These are phyloP conservation scores for Fusarium oligoseptatum DNA, from an alignment of 2,329 filamentous ascomycete species.

Conservation along the genomic window DNA sequence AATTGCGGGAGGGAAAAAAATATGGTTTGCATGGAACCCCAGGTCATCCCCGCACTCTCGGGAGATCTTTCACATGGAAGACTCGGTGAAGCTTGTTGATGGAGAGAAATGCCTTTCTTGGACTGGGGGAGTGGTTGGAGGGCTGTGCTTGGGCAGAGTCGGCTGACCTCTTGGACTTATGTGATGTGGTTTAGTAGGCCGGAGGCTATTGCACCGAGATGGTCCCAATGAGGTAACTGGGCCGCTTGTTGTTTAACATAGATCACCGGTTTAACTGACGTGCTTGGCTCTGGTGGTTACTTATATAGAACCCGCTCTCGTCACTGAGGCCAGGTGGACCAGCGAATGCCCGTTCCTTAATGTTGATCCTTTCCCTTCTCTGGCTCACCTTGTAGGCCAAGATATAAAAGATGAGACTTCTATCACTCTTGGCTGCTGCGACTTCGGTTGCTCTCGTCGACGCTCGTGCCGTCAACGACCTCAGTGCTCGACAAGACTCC, in stretches of 20 bases:
- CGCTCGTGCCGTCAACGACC: slow-evolving; percentile 14
- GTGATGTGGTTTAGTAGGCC: background rate
- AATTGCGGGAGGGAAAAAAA: slow-evolving; percentile 1
- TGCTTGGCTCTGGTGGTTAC: background rate
- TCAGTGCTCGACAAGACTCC: background rate
- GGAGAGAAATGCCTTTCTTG: no score
- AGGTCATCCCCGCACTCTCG: slow-evolving; percentile 6
- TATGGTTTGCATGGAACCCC: slow-evolving; percentile 19
- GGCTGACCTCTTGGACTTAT: slow-evolving; percentile 4
- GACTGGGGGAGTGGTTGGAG: background rate
- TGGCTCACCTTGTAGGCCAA: background rate
- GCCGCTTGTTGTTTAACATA: background rate
- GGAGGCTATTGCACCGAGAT: slow-evolving; percentile 3
- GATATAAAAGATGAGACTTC: slow-evolving; percentile 12
- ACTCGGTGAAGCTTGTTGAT: background rate
- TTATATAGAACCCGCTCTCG: background rate
- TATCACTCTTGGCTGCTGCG: slow-evolving; percentile 8
- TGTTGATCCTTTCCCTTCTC: background rate
- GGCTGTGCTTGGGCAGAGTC: background rate
- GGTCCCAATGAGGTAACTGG: slow-evolving; percentile 6
- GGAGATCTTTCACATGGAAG: slow-evolving; percentile 7
- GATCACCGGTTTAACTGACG: background rate
- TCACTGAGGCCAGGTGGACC: background rate
- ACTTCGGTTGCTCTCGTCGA: slow-evolving; percentile 15
- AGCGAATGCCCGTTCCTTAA: background rate